phyloP scores from a whole-genome alignment of 805 yeast species.

The Yarrowia alimentaria region DNA sequence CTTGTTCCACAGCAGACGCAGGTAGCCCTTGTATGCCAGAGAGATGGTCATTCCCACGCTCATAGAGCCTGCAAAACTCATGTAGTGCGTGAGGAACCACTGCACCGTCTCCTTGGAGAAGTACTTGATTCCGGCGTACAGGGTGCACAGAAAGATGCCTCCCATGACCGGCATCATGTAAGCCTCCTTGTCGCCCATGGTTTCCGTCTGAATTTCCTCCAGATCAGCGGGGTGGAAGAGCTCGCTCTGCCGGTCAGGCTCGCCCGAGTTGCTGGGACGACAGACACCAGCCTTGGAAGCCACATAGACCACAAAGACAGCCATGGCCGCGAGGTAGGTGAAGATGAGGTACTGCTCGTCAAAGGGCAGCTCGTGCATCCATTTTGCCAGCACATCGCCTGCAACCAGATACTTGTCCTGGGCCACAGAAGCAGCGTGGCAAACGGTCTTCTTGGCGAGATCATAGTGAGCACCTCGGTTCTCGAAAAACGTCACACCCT shows the following conservation, averaged over 20 bases:
- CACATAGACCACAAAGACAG: neutral
- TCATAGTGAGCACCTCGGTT: neutral
- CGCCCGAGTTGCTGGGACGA: slow-evolving; percentile 34
- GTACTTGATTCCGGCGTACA: slow-evolving; percentile 43
- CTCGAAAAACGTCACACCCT: too few relatives aligned
- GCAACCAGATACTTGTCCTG: too few relatives aligned
- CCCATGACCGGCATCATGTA: slow-evolving; percentile 48
- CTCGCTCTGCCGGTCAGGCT: slow-evolving; percentile 33
- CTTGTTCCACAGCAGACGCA: slow-evolving; percentile 24
- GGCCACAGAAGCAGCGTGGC: too few relatives aligned
- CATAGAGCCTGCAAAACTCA: slow-evolving; percentile 40
- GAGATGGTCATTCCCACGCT: slow-evolving; percentile 40
- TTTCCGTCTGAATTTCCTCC: slow-evolving; percentile 22
- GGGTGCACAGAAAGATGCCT: slow-evolving; percentile 42
- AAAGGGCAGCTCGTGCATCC: slow-evolving; percentile 22
- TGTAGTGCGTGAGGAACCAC: slow-evolving; percentile 41
- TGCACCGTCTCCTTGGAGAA: slow-evolving; percentile 40
- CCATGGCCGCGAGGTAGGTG: neutral
- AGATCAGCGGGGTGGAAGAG: slow-evolving; percentile 36
- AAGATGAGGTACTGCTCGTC: slow-evolving; percentile 18
- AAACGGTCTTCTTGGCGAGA: too few relatives aligned
- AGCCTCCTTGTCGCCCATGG: slow-evolving; percentile 40
- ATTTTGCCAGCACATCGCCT: neutral
- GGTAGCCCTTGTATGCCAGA: slow-evolving; percentile 20
- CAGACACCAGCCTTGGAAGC: slow-evolving; percentile 6